Base-by-base conservation (phyloP, 768 basidiomycete species). In the Tricholoma flavovirens region DNA sequence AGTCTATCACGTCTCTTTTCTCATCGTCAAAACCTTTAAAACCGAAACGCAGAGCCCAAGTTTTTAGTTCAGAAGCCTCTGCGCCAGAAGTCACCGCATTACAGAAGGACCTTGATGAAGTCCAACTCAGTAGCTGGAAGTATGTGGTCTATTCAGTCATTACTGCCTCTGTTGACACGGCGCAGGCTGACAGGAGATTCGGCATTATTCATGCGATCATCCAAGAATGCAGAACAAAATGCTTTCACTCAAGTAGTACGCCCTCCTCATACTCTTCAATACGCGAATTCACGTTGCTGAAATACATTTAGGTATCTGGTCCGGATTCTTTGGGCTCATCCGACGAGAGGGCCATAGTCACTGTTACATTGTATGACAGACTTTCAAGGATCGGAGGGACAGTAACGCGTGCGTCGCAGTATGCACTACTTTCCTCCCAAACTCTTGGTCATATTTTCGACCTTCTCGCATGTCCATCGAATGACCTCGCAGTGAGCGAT, bases 191-290 rank as follows among this genome's bases (percentile, higher is more conserved):
- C 74, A 17, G 62, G 74, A 55, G 80, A 82, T 55, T 73, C 87
- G 10, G 79, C 79, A 0, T 67, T 79, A 17, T 90, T 89, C 64
- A 79, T 86, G 65, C 79, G 88, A 29, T 71, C 82, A 2, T 73
- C 85, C 24, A 85, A 79, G 62, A 81, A 81, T 62, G 76, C 86
- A 0, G 89, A 91, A 63, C 77, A 80, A 51, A 91, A 90, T 63
- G 76, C 78, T 6, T 69, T 87, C 3, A 68, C 67, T 2, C 68
- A 67, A 54, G 62, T 71, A 60, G 83, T 80, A 63, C 55, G 72
- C 35, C 52, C 24, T n/a, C 22, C 33, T 15, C 24, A 17, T 53
- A 6, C 26, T n/a, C 9, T n/a, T 29, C 14, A 15, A 30, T 17
- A 6, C 14, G 8, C 46, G 21, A 4, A 24, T n/a, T 22, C 35